phyloP scores from a whole-genome alignment of 768 basidiomycete genomes.

The Rhodotorula diobovata region DNA sequence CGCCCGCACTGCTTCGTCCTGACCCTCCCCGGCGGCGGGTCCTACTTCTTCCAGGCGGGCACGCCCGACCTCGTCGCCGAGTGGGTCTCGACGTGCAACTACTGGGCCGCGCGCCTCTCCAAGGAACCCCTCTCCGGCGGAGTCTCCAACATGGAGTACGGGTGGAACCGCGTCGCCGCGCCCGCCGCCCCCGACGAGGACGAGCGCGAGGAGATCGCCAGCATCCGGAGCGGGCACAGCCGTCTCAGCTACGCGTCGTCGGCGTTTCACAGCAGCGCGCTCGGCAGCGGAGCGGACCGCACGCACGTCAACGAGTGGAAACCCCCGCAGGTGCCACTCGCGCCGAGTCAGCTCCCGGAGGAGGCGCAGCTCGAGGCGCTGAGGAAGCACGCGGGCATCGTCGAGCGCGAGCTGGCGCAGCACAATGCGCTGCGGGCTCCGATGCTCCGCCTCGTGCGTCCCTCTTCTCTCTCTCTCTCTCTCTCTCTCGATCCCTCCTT shows the following conservation, averaged over 20 bases:
- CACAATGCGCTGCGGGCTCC: constrained; percentile 80
- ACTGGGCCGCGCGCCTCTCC: constrained; percentile 93
- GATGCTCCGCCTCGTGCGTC: constrained; percentile 69
- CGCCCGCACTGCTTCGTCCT: constrained; percentile 93
- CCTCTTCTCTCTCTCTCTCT: too few relatives aligned
- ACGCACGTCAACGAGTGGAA: constrained; percentile 90
- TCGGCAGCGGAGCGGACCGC: constrained; percentile 54
- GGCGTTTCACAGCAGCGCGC: constrained; percentile 52
- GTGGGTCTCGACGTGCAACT: constrained; percentile 99
- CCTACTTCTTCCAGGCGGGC: constrained; percentile 98
- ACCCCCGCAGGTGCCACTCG: constrained; percentile 73
- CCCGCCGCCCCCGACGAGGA: constrained; percentile 44
- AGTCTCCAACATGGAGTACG: constrained; percentile 98
- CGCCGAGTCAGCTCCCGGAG: constrained; percentile 81
- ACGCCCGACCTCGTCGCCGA: constrained; percentile 98
- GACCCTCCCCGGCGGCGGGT: constrained; percentile 77
- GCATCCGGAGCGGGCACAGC: constrained; percentile 51
- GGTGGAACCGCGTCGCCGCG: constrained; percentile 73
- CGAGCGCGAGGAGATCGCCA: constrained; percentile 42
- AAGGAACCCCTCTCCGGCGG: constrained; percentile 94
- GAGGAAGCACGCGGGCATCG: constrained; percentile 66
- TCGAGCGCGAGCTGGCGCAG: constrained; percentile 72
- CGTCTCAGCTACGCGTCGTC: constrained; percentile 67
- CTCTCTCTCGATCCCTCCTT: too few relatives aligned
- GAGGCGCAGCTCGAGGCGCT: constrained; percentile 87